These are phyloP conservation scores for Bauhinia variegata DNA, from an alignment of 306 rosid genomes.

Conservation along the genomic window DNA sequence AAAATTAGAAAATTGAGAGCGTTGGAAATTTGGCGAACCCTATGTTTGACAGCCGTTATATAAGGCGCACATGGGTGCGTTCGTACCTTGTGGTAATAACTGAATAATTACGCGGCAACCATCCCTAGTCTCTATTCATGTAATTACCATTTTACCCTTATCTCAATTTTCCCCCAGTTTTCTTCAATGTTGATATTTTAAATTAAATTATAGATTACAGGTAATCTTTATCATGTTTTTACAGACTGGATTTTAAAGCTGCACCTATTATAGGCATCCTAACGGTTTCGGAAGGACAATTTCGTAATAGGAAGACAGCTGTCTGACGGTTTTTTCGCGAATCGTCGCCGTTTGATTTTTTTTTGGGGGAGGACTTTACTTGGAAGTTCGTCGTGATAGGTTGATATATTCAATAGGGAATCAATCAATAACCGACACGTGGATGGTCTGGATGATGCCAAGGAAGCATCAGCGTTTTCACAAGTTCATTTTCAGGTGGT, in stretches of 20 bases:
- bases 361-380: background rate
- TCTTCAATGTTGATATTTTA: too few relatives aligned
- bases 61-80: background rate
- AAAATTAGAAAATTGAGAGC: background rate
- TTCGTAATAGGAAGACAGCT: constrained; percentile 20
- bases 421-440: constrained; percentile 8
- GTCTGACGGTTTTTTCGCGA: constrained; percentile 22
- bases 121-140: background rate
- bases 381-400: background rate
- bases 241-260: too few relatives aligned
- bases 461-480: constrained; percentile 37
- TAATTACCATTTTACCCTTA: constrained; percentile 24
- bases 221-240: too few relatives aligned
- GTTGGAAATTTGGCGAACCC: background rate
- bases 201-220: too few relatives aligned
- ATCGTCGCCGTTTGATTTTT: constrained; percentile 26
- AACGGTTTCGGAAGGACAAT: constrained; percentile 12
- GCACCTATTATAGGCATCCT: background rate
- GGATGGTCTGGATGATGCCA: constrained; percentile 24
- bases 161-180: too few relatives aligned
- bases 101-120: constrained; percentile 47
- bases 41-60: constrained; percentile 37
- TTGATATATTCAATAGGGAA: background rate
- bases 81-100: background rate
- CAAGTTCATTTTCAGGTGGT: constrained; percentile 15